Evolutionary conservation across 192 early-diverging fungal genomes (phyloP).

Genomic region (Entomortierella parvispora): DNA sequence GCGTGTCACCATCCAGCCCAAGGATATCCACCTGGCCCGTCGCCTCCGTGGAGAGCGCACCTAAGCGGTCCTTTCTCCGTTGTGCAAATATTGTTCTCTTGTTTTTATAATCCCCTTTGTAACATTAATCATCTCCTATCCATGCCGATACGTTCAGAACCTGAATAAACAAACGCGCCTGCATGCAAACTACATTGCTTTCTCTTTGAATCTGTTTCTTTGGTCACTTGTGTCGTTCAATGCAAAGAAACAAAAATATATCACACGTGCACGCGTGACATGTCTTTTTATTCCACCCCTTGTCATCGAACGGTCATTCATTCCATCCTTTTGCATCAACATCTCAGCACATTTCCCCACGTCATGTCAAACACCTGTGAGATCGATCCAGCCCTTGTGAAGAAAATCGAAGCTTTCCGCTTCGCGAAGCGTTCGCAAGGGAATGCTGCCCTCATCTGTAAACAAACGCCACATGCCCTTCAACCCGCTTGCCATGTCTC

Average conservation of each 20-base stretch:
- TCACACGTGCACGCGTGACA: no score
- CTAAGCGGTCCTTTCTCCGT: conserved; percentile 48
- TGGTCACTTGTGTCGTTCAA: no score
- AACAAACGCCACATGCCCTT: conserved; percentile 3
- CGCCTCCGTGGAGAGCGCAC: conserved; percentile 94
- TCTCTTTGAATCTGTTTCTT: no score
- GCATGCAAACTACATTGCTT: neutral
- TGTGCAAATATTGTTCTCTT: neutral
- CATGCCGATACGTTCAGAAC: conserved; percentile 8
- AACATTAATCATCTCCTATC: conserved; percentile 41
- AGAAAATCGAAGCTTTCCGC: conserved; percentile 62
- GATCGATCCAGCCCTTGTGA: conserved; percentile 54
- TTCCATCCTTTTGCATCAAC: neutral
- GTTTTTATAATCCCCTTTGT: conserved; percentile 41
- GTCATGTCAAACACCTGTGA: conserved; percentile 59
- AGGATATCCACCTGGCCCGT: conserved; percentile 98
- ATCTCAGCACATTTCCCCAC: neutral
- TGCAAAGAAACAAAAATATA: no score
- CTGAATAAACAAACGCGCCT: conserved; percentile 6
- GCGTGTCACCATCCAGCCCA: conserved; percentile 99
- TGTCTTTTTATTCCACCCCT: no score
- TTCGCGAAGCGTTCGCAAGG: conserved; percentile 61
- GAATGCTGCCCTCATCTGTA: conserved; percentile 66
- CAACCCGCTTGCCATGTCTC: neutral
- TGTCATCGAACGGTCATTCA: no score